phyloP scores from a whole-genome alignment of 1,284 basidiomycete genomes.

The Cystobasidium pallidum region DNA sequence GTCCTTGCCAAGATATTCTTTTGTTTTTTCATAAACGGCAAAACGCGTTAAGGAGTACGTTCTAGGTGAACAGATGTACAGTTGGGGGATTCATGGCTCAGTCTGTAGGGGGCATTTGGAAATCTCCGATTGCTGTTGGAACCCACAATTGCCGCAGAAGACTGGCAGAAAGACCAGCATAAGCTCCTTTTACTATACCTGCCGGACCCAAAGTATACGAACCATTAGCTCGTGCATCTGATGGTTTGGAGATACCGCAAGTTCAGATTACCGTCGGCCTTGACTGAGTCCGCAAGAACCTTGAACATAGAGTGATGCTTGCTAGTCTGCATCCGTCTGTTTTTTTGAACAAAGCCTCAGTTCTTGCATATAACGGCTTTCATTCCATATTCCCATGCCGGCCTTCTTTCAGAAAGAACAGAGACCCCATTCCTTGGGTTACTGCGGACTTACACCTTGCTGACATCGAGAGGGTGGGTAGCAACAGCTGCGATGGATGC shows the following conservation, averaged over 20 bases:
- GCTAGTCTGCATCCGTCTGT: constrained; percentile 52
- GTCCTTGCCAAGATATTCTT: constrained; percentile 65
- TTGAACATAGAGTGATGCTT: constrained; percentile 48
- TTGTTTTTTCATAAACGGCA: constrained; percentile 90
- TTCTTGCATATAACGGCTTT: too few species aligned
- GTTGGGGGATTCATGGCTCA: too few species aligned
- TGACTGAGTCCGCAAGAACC: constrained; percentile 46
- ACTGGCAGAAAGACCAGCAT: constrained; percentile 76
- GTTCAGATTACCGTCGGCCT: constrained; percentile 46
- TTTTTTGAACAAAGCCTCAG: too few species aligned
- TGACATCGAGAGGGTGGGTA: constrained; percentile 52
- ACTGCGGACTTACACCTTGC: constrained; percentile 48
- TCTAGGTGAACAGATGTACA: neutral
- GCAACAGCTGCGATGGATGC: constrained; percentile 41
- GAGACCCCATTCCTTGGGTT: too few species aligned
- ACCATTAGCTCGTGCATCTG: too few species aligned
- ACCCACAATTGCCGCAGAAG: constrained; percentile 79
- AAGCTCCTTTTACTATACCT: constrained; percentile 52
- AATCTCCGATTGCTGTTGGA: too few species aligned
- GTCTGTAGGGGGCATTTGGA: too few species aligned
- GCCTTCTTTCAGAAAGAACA: too few species aligned
- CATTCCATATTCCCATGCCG: too few species aligned
- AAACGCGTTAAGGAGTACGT: constrained; percentile 84
- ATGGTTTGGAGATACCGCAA: too few species aligned
- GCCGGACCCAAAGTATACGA: neutral